Base-by-base conservation (phyloP, 371 early-diverging fungal genomes). In the Mortierella sp. region DNA sequence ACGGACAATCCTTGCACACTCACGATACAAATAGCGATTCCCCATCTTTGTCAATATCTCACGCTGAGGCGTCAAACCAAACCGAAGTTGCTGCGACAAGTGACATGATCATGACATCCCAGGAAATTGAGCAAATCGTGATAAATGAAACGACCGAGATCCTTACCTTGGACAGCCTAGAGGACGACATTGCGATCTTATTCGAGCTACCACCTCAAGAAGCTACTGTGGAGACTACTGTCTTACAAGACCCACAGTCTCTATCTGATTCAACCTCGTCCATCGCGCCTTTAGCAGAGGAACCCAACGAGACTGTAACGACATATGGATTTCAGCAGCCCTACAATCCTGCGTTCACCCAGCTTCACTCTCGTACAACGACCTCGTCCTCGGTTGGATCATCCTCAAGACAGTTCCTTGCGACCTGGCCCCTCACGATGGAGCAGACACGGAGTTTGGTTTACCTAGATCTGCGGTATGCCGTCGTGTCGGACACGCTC, bases 381-480 rank as follows among this genome's bases (percentile, higher is more conserved):
- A 50, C 51, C 4, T 49, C 70, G 6, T 69, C 70, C 4, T 69
- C 70, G 1, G 9, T 11, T 3, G 28, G 37, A 9, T 59, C 59
- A 1, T 61, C 65, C 2, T 56, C 56, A 12, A 52, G 57, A 17
- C 61, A 43, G 30, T 65, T 65, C 49, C 47, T 66, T 1, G 56
- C 56, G 7, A 26, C 64, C 4, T 76, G 76, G 76, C 76, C 76
- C 19, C 37, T 76, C 44, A 68, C 76, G 2, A 53, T 56, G 61
- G 64, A 58, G 17, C 76, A 76, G 30, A 76, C 76, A 2, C 60
- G 56, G n/a, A 69, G 70, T 43, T 56, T 76, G 4, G 61, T 60
- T 0, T 76, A 56, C 53, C 57, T 76, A 49, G 76, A 76, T 46
- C 53, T 76, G n/a, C 76, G 76, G 15, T 56, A 52, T 50, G 70